Evolutionary conservation across 2,329 filamentous ascomycete genomes (phyloP), one percentile per base, ranked within the genome.

Genomic region (Trichoderma pleuroti): DNA sequence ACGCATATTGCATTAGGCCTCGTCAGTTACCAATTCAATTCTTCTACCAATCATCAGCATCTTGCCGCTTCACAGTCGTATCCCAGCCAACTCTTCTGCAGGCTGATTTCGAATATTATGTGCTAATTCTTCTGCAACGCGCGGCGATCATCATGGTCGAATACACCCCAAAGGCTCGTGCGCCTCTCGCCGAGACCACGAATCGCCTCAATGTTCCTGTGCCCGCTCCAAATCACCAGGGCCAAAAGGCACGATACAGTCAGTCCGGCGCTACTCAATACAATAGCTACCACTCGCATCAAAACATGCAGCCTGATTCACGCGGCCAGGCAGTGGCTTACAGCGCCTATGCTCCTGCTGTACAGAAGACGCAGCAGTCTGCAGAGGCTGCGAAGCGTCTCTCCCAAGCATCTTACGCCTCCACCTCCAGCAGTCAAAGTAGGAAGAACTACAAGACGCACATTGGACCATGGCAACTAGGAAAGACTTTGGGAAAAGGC

Each of bases 401-500:
- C 39, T 83, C 82, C 6, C 81, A 82, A 68, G 80, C 79, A 26
- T 83, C 82, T n/a, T 80, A 82, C 70, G 78, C 80, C 10, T 83
- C 81, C 24, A 80, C 81, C 0, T 80, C 81, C 12, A 83, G 81
- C 72, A 78, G 79, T 46, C 78, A 80, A 42, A 81, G 81, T 72
- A 81, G 80, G 70, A 81, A 80, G 73, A 82, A 81, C 30, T 83
- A 84, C 73, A 91, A 91, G 81, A 93, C 91, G 12, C 91, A 93
- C 76, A 93, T 99, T 76, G 96, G 96, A 0, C 95, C 95, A 74
- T 99, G 96, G 96, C 90, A 95, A 74, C 84, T 99, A 4, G 96
- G 96, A 8, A 93, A 89, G 79, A 97, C 93, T 0, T 86, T 99
- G 32, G 96, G 96, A 0, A 92, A 93, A 75, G 96, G 96, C 4